phyloP scores from a whole-genome alignment of 768 basidiomycete genomes.

The Phanerodontia chrysosporium region DNA sequence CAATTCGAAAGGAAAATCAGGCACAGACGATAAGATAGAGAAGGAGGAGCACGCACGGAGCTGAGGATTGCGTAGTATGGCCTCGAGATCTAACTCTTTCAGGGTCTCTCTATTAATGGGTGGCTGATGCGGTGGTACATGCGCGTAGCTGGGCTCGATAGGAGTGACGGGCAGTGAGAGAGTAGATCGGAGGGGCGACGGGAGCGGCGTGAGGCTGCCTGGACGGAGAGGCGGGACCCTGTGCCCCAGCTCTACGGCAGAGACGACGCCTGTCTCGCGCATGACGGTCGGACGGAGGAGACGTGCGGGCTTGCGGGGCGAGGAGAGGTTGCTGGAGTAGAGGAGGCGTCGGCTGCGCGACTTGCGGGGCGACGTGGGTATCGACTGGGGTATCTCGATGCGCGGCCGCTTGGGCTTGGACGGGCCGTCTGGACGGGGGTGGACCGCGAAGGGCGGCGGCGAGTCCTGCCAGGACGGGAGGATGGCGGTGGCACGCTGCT shows the following conservation, averaged over 20 bases:
- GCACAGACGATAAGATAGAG: slow-evolving; percentile 12
- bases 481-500: slow-evolving; percentile 14
- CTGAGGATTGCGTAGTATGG: slow-evolving; percentile 86
- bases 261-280: slow-evolving; percentile 26
- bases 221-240: slow-evolving; percentile 15
- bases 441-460: slow-evolving; percentile 25
- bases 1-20: slow-evolving; percentile 13
- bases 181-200: slow-evolving; percentile 15
- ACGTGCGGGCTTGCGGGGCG: slow-evolving; percentile 25
- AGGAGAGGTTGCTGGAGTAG: slow-evolving; percentile 11
- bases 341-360: slow-evolving; percentile 15
- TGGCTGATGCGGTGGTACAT: slow-evolving; percentile 67
- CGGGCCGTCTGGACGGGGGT: slow-evolving; percentile 19
- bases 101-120: slow-evolving; percentile 81
- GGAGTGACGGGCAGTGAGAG: slow-evolving; percentile 30
- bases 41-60: slow-evolving; percentile 65
- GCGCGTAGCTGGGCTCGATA: slow-evolving; percentile 41
- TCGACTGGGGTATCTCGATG: slow-evolving; percentile 23
- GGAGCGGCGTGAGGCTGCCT: slow-evolving; percentile 16
- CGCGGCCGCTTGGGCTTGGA: slow-evolving; percentile 25
- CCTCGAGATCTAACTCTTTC: slow-evolving; percentile 79
- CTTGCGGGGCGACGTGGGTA: slow-evolving; percentile 15
- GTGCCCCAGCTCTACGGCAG: slow-evolving; percentile 24
- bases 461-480: slow-evolving; percentile 11
- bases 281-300: slow-evolving; percentile 28